Conservation (phyloP, 345 rosid species). For the Syzygium grande region DNA sequence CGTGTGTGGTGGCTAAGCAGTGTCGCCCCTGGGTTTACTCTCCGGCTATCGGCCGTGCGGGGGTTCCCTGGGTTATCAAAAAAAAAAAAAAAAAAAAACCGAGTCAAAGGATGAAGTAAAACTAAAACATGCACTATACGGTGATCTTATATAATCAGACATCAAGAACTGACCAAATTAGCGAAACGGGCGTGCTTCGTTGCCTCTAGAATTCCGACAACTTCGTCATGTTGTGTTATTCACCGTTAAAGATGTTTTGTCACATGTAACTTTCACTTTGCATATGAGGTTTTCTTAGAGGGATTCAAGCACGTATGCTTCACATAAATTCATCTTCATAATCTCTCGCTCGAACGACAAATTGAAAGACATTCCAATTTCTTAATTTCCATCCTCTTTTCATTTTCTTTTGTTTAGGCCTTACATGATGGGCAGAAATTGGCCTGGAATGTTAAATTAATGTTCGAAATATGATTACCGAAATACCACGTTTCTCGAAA, state of each 20-base stretch:
- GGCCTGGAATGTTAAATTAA: not conserved
- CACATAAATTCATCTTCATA: not conserved
- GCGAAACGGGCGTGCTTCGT: not conserved
- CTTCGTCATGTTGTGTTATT: not conserved
- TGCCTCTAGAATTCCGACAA: not conserved
- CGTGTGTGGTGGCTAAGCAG: no score
- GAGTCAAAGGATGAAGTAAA: not conserved
- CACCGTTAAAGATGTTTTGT: not conserved
- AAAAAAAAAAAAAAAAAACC: no score
- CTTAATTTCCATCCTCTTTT: not conserved
- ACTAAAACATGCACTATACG: not conserved
- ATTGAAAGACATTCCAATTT: not conserved
- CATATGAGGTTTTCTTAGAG: not conserved
- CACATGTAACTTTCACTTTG: not conserved
- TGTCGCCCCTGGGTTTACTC: no score
- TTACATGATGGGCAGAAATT: not conserved
- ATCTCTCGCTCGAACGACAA: not conserved
- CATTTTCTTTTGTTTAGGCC: not conserved
- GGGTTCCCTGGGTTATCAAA: no score
- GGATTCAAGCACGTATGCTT: not conserved
- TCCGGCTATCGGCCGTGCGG: no score
- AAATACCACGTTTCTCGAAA: not conserved
- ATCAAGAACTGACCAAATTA: not conserved
- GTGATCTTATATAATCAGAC: not conserved
- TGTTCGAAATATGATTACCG: not conserved